A percentile compares a stretch with the other conserved stretches of the same genome.
Evolutionary conservation across 768 basidiomycete species (phyloP).

Genomic region (Trametes villosa): DNA sequence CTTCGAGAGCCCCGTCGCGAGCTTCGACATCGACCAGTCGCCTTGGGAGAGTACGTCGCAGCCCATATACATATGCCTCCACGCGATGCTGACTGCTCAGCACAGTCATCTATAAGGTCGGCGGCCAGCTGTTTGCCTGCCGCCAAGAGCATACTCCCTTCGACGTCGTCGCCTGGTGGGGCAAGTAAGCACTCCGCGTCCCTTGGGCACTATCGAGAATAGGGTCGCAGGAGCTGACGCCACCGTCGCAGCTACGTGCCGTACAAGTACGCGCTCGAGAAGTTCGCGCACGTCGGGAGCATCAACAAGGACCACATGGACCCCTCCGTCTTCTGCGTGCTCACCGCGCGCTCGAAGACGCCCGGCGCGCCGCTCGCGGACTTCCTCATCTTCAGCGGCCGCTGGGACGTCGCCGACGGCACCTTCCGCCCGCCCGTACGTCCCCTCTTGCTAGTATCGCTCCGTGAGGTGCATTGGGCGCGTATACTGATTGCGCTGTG

Average conservation of each 20-base stretch:
- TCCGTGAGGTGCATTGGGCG: neutral
- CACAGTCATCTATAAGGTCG: constrained; percentile 43
- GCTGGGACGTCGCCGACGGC: constrained; percentile 63
- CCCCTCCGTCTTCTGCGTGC: constrained; percentile 69
- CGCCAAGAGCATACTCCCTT: constrained; percentile 69
- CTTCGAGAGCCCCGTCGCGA: constrained; percentile 66
- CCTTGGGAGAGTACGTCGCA: constrained; percentile 55
- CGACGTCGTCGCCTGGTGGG: constrained; percentile 74
- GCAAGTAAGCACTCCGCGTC: constrained; percentile 53
- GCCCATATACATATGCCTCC: constrained; percentile 46
- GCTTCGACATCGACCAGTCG: constrained; percentile 66
- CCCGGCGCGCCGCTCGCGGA: constrained; percentile 62
- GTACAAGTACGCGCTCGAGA: constrained; percentile 68
- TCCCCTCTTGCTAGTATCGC: constrained; percentile 1
- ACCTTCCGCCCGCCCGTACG: constrained; percentile 66
- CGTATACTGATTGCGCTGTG: neutral
- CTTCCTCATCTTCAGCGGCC: constrained; percentile 64
- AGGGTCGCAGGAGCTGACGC: no score
- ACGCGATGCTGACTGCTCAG: constrained; percentile 44
- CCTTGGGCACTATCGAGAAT: neutral
- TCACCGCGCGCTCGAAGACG: constrained; percentile 67
- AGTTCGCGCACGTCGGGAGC: constrained; percentile 65
- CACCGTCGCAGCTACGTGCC: constrained; percentile 54
- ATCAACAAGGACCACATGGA: constrained; percentile 73
- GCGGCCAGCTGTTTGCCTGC: constrained; percentile 57